Evolutionary conservation across 2,329 filamentous ascomycete species (phyloP).

Genomic region (Dothistroma pini): DNA sequence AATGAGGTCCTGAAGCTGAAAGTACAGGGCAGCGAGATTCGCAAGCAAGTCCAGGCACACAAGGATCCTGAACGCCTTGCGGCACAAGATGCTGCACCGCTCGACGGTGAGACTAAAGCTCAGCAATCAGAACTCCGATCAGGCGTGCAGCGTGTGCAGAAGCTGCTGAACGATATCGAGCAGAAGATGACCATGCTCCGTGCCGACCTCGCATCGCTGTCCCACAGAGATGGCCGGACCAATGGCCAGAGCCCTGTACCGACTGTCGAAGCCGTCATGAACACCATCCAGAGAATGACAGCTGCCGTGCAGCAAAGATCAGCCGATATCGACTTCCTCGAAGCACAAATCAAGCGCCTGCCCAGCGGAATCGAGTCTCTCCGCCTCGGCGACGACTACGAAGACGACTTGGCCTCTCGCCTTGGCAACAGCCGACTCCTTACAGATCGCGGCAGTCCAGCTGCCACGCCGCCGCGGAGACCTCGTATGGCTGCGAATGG

Average conservation of each 20-base stretch:
- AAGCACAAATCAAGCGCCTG: conserved; percentile 77
- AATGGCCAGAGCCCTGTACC: conserved; percentile 55
- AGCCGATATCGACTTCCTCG: conserved; percentile 84
- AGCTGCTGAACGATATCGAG: conserved; percentile 72
- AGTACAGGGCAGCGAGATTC: conserved; percentile 72
- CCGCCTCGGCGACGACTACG: conserved; percentile 31
- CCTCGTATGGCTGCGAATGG: conserved; percentile 30
- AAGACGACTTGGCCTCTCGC: conserved; percentile 33
- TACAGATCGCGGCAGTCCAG: conserved; percentile 32
- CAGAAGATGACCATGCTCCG: conserved; percentile 74
- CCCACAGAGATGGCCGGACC: conserved; percentile 16
- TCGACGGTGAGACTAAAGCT: conserved; percentile 78
- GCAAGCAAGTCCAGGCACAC: conserved; percentile 67
- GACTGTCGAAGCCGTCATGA: conserved; percentile 86
- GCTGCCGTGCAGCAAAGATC: conserved; percentile 87
- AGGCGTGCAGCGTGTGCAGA: conserved; percentile 70
- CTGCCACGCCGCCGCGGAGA: conserved; percentile 35
- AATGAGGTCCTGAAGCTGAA: conserved; percentile 69
- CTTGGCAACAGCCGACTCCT: conserved; percentile 29
- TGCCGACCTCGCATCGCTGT: conserved; percentile 64
- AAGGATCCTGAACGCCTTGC: conserved; percentile 65
- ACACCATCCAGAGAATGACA: conserved; percentile 90
- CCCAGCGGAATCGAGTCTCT: conserved; percentile 33
- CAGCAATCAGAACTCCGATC: conserved; percentile 81
- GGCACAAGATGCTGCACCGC: conserved; percentile 64